Base-by-base conservation (phyloP, 345 rosid species). In the Anacardium occidentale region DNA sequence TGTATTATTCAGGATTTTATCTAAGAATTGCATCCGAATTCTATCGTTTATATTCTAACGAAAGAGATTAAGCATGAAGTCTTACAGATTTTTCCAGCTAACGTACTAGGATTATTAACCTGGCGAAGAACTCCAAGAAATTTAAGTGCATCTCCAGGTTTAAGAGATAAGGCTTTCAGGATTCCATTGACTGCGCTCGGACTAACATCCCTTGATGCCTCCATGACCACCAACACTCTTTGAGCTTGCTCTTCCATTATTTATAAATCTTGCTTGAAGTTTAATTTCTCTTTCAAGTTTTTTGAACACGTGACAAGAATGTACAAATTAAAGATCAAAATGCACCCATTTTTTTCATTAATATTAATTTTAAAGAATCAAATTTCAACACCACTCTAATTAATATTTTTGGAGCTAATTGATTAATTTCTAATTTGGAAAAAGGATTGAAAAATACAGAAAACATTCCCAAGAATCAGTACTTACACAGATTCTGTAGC, bases 21-120 rank as follows among this genome's bases (percentile, higher is more conserved):
- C 37, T 34, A 34, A 34, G 37, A 34, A 34, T 7, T 34, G 37
- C 6, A 34, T 34, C 37, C 6, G 37, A 34, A 34, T 34, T 34
- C 37, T 34, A 3, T 34, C 37, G 5, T 34, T 34, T 34, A 34
- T 34, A 3, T 34, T 34, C 37, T 34, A 34, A 34, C 37, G 37
- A 37, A 50, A 45, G 51, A 64, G 40, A 81, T 25, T 5, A 76
- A 61, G 59, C 47, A 61, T 3, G 22, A 77, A 79, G 26, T 67
- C 84, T 80, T 75, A 77, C 79, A 6, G 48, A 75, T 72, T 73
- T 77, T 83, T 24, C 75, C 72, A 79, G 82, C 75, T 72, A 87
- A 85, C 89, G 65, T 85, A 81, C 86, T 85, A 70, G 91, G 94
- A 72, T 75, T 89, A 84, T 67, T 81, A 85, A 87, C 80, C 86